A percentile compares a stretch with the other conserved stretches of the same genome.
These are phyloP conservation scores for Microthyrium microscopicum DNA, from an alignment of 2,329 filamentous ascomycete genomes.

Conservation along the genomic window DNA sequence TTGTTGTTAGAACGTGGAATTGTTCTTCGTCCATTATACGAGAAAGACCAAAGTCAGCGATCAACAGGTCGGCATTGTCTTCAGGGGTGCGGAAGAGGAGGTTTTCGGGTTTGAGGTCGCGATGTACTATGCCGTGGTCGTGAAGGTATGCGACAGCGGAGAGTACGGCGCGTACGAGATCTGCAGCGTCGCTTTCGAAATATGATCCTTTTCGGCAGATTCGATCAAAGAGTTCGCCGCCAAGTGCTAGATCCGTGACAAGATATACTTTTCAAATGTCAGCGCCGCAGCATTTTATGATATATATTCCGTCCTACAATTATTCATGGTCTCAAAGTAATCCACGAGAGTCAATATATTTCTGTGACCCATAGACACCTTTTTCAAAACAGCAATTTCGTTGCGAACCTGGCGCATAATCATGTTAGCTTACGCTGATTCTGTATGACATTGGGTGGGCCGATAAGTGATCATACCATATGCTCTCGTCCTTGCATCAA, in stretches of 20 bases:
- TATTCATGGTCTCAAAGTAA: conserved; percentile 99
- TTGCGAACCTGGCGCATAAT: conserved; percentile 71
- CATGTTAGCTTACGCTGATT: neutral
- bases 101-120: conserved; percentile 95
- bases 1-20: conserved; percentile 94
- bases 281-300: conserved; percentile 4
- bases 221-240: conserved; percentile 92
- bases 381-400: conserved; percentile 92
- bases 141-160: conserved; percentile 98
- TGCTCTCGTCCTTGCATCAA: conserved; percentile 95
- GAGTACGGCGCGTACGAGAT: conserved; percentile 83
- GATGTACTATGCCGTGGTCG: conserved; percentile 95
- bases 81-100: conserved; percentile 91
- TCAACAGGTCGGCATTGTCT: conserved; percentile 91
- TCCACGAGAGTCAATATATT: conserved; percentile 96
- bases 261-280: conserved; percentile 62
- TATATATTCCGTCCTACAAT: conserved; percentile 37
- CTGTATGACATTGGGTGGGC: neutral
- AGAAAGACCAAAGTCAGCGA: conserved; percentile 90
- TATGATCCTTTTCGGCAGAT: conserved; percentile 98
- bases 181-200: conserved; percentile 91
- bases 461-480: conserved; percentile 51
- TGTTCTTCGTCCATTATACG: conserved; percentile 99
- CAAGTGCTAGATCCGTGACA: conserved; percentile 88
- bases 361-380: conserved; percentile 97